Evolutionary conservation across 2,329 filamentous ascomycete genomes (phyloP), one percentile per base, ranked within the genome.

Genomic region (Epicoccum nigrum): DNA sequence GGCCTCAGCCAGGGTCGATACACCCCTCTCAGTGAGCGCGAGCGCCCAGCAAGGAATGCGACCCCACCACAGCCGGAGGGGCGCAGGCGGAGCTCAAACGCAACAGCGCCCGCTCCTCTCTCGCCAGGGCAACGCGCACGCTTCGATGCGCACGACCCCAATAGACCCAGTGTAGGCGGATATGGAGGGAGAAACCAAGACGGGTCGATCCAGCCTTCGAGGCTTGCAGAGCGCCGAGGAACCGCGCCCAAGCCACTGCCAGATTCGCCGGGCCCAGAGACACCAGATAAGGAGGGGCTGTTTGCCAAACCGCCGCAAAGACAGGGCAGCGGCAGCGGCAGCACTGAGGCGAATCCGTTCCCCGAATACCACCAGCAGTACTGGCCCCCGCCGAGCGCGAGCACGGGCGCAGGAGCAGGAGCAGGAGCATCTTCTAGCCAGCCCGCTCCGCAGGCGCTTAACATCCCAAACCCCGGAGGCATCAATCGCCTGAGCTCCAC

Each of bases 161-260:
- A 80, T 54, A 64, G 78, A 44, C 78, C 78, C 7, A 78, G 77
- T 4, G 60, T 76, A 15, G 71, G 73, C 27, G 77, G 77, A 19
- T 81, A 80, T 60, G 76, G 71, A 16, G 66, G 59, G 11, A 53
- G 69, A 56, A 56, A 67, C 44, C 43, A 65, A 35, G 65, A 72
- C 44, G 68, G 68, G 2, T 58, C 68, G 12, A 55, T 72, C 41
- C 70, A 81, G 69, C 79, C 81, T 11, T 84, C 84, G 34, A 83
- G 84, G 40, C 79, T 96, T 52, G 91, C 90, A 15, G 91, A 96
- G 76, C 82, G 92, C 60, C 84, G 92, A 65, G 90, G 89, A 19
- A 87, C 88, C n/a, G 86, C 82, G 7, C 90, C 91, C 19, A 92
- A 90, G 68, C 88, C 91, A 39, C 79, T 96, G 41, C 88, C 91